Conservation (phyloP, 73 alveolate species). For the Tetrahymena malaccensis region DNA sequence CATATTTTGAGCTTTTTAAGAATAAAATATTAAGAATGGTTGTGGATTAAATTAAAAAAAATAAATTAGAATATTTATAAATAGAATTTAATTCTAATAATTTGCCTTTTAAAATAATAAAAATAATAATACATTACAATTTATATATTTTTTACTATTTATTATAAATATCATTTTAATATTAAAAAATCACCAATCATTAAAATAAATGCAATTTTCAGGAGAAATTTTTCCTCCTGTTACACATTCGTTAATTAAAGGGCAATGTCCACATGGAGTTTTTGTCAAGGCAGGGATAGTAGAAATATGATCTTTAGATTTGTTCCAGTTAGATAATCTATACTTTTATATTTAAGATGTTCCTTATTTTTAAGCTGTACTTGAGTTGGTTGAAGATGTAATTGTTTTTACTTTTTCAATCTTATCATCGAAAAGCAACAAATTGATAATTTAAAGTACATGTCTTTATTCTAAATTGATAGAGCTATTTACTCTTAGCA, state of each 20-base stretch:
- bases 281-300: neutral
- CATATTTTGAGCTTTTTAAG: no score
- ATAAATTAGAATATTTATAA: no score
- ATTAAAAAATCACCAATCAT: neutral
- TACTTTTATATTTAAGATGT: neutral
- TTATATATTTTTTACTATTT: no score
- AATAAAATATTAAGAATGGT: no score
- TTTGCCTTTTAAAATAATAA: no score
- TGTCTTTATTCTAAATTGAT: neutral
- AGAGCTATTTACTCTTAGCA: neutral
- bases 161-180: neutral
- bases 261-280: neutral
- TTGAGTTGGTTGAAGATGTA: neutral
- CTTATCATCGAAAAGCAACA: neutral
- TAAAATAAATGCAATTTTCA: neutral
- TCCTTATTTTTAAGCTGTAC: neutral
- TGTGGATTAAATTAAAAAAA: no score
- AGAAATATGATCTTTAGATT: neutral
- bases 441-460: neutral
- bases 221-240: neutral
- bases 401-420: neutral
- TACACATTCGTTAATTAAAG: neutral
- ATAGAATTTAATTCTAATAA: no score
- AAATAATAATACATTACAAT: no score
- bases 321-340: neutral